phyloP scores from a whole-genome alignment of 106 monocot genomes.

The Acanthochlamys bracteata region DNA sequence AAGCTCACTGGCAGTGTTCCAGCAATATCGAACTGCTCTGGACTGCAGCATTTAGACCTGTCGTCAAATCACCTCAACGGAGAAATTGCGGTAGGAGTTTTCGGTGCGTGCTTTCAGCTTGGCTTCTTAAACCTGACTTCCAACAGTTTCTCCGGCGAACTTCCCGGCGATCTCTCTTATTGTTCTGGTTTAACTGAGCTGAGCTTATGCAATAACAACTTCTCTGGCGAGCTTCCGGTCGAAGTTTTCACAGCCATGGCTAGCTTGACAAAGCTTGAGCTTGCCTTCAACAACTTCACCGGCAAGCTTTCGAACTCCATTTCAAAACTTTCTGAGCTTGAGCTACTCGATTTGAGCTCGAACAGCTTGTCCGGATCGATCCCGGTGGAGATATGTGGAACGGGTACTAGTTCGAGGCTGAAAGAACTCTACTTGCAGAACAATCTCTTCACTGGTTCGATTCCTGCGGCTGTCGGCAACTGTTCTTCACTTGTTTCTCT shows the following conservation, averaged over 20 bases:
- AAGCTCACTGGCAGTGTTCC: conserved; percentile 33
- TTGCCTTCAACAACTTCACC: conserved; percentile 42
- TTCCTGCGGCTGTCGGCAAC: conserved; percentile 45
- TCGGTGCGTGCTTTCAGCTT: conserved; percentile 25
- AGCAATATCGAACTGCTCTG: conserved; percentile 30
- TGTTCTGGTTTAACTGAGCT: conserved; percentile 27
- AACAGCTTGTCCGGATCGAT: conserved; percentile 48
- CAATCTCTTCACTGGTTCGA: conserved; percentile 45
- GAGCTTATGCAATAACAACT: conserved; percentile 56
- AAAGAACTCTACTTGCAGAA: conserved; percentile 67
- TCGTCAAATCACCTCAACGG: conserved; percentile 36
- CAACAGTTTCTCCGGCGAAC: conserved; percentile 56
- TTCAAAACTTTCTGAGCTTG: conserved; percentile 28
- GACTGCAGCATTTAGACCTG: conserved; percentile 37
- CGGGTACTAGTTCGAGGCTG: conserved; percentile 6
- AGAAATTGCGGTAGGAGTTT: conserved; percentile 16
- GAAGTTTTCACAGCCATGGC: conserved; percentile 17
- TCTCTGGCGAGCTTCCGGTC: conserved; percentile 53
- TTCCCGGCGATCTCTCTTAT: conserved; percentile 35
- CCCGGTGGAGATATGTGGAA: conserved; percentile 31
- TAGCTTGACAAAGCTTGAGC: conserved; percentile 17
- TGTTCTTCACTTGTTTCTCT: conserved; percentile 54
- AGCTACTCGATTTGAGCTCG: conserved; percentile 62
- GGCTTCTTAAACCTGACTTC: conserved; percentile 38
- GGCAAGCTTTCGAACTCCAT: conserved; percentile 28